Percentiles rank a stretch among this genome's conserved stretches.
phyloP scores from a whole-genome alignment of 1,284 basidiomycete genomes.

The Marasmius oreades region DNA sequence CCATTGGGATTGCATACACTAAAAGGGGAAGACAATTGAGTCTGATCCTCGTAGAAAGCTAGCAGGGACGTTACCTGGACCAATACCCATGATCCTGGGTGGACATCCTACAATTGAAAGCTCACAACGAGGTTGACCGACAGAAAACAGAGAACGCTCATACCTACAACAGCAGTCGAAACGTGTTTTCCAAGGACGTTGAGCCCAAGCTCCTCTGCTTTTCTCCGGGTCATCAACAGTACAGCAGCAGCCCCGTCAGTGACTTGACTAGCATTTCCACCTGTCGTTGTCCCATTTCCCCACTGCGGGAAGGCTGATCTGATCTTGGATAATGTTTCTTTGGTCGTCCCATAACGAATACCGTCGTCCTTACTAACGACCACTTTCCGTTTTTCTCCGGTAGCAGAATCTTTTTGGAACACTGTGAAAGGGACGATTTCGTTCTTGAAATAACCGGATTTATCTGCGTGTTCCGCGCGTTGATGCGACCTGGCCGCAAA shows the following conservation, averaged over 20 bases:
- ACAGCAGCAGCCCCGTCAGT: constrained; percentile 89
- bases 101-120: constrained; percentile 48
- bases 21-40: constrained; percentile 37
- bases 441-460: constrained; percentile 63
- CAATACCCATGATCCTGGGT: constrained; percentile 85
- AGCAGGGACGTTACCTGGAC: background rate
- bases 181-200: constrained; percentile 77
- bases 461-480: constrained; percentile 66
- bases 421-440: constrained; percentile 85
- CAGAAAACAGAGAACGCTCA: constrained; percentile 13
- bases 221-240: constrained; percentile 81
- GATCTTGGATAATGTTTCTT: constrained; percentile 66
- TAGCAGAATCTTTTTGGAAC: constrained; percentile 49
- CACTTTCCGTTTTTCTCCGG: constrained; percentile 53
- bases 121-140: background rate
- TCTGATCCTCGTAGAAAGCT: background rate
- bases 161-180: constrained; percentile 69
- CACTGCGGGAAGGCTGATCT: constrained; percentile 86
- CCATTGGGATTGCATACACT: constrained; percentile 66
- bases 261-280: constrained; percentile 87
- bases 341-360: constrained; percentile 75
- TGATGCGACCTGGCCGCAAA: constrained; percentile 80
- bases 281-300: constrained; percentile 76
- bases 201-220: constrained; percentile 78
- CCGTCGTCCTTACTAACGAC: constrained; percentile 78